phyloP scores from a whole-genome alignment of 257 asterid genomes.

The Fraxinus quadrangulata region DNA sequence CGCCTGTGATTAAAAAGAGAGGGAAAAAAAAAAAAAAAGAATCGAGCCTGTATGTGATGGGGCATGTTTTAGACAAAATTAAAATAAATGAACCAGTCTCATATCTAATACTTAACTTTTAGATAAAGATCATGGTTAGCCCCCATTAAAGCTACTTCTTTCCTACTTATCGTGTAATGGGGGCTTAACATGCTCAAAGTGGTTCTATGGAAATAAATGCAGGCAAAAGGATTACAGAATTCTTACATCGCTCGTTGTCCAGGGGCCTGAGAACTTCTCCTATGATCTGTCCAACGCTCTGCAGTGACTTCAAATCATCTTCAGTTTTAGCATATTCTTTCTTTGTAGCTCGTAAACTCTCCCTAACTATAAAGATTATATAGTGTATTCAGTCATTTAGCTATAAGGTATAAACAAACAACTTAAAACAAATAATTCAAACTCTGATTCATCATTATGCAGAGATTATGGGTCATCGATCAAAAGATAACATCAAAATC shows the following conservation, averaged over 20 bases:
- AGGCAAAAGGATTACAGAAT: constrained; percentile 9
- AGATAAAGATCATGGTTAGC: not conserved
- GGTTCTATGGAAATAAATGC: not conserved
- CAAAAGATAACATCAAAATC: constrained; percentile 3
- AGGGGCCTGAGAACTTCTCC: constrained; percentile 62
- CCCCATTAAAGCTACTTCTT: not conserved
- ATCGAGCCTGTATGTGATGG: not conserved
- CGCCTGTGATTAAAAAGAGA: not conserved
- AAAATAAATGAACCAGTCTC: not conserved
- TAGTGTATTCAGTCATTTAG: not conserved
- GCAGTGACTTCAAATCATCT: constrained; percentile 54
- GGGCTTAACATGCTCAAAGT: not conserved
- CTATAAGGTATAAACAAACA: not conserved
- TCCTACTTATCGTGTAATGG: not conserved
- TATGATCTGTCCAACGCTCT: constrained; percentile 48
- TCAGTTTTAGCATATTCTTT: constrained; percentile 53
- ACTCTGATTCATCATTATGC: constrained; percentile 8
- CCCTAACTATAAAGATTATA: constrained; percentile 35
- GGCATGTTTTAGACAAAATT: not conserved
- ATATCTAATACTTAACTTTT: not conserved
- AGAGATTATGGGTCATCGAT: not conserved
- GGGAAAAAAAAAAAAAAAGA: not conserved
- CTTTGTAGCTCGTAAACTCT: constrained; percentile 47
- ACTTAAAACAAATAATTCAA: not conserved
- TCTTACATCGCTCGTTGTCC: constrained; percentile 67